Conservation (phyloP, 352 stramenopile genomes). For the Pythium aquatile region DNA sequence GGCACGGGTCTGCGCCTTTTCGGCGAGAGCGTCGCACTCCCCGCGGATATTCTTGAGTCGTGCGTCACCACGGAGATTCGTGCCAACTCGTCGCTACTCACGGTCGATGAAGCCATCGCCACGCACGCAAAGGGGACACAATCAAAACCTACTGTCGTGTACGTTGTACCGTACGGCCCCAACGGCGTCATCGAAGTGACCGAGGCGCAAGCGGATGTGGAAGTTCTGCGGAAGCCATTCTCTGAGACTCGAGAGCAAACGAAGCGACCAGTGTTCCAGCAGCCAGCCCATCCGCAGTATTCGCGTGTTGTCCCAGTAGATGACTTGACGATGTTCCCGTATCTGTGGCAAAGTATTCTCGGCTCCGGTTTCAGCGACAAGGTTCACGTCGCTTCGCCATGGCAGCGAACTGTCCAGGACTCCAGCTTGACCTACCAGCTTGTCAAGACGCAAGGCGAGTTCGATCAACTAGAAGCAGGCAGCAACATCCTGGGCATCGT, state of each 20-base stretch:
- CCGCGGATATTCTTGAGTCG: constrained; percentile 34
- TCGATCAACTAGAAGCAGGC: constrained; percentile 27
- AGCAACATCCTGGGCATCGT: constrained; percentile 39
- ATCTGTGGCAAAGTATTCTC: constrained; percentile 59
- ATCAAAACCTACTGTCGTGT: constrained; percentile 29
- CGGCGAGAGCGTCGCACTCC: constrained; percentile 27
- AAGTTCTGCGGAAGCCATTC: background rate
- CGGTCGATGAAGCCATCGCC: constrained; percentile 33
- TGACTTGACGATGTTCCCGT: constrained; percentile 53
- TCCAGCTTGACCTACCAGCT: constrained; percentile 39
- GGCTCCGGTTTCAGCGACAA: constrained; percentile 37
- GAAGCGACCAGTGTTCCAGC: background rate
- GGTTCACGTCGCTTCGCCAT: constrained; percentile 25
- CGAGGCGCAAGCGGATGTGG: background rate
- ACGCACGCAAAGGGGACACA: background rate
- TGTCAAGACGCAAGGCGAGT: constrained; percentile 37
- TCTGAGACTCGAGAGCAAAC: background rate
- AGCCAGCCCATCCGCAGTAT: constrained; percentile 17
- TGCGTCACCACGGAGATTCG: constrained; percentile 28
- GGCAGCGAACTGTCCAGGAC: constrained; percentile 5
- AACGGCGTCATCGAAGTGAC: constrained; percentile 12
- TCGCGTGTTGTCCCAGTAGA: constrained; percentile 45
- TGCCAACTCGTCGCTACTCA: constrained; percentile 19
- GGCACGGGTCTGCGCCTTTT: constrained; percentile 43
- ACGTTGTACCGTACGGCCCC: constrained; percentile 44